A percentile compares a stretch with the other conserved stretches of the same genome.
phyloP scores from a whole-genome alignment of 164 flowering plant genomes.

The Houttuynia cordata region DNA sequence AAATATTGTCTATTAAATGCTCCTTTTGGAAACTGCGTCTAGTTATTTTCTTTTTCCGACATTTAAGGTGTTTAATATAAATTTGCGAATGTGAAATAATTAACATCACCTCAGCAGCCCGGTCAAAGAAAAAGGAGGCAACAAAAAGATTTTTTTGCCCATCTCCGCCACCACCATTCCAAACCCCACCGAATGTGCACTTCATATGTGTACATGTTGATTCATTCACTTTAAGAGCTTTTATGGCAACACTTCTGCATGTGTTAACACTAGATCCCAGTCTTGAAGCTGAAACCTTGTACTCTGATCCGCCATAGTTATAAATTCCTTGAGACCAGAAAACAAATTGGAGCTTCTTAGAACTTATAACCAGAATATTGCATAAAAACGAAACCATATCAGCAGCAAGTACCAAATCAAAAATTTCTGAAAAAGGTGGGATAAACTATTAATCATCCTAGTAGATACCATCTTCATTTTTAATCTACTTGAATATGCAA shows the following conservation, averaged over 20 bases:
- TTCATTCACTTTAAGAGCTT: conserved; percentile 72
- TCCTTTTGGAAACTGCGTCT: background rate
- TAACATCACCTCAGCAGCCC: conserved; percentile 87
- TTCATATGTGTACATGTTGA: conserved; percentile 85
- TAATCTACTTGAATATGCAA: too few species aligned
- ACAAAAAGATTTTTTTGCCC: conserved; percentile 88
- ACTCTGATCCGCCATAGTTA: conserved; percentile 52
- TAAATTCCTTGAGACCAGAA: conserved; percentile 41
- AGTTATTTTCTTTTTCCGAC: background rate
- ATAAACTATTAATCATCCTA: too few species aligned
- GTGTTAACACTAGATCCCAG: conserved; percentile 48
- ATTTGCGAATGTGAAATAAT: background rate
- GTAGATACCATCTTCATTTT: too few species aligned
- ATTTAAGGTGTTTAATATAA: background rate
- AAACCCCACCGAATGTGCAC: conserved; percentile 93
- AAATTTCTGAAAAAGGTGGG: background rate
- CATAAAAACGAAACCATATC: background rate
- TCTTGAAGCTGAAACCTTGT: conserved; percentile 38
- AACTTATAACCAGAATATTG: background rate
- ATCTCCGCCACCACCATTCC: conserved; percentile 99
- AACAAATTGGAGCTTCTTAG: background rate
- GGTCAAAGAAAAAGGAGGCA: conserved; percentile 95
- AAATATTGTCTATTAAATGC: background rate
- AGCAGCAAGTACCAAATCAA: background rate
- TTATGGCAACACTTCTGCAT: conserved; percentile 48